Evolutionary conservation across 345 rosid genomes (phyloP), one percentile per base, ranked within the genome.

Genomic region (Nephelium lappaceum): DNA sequence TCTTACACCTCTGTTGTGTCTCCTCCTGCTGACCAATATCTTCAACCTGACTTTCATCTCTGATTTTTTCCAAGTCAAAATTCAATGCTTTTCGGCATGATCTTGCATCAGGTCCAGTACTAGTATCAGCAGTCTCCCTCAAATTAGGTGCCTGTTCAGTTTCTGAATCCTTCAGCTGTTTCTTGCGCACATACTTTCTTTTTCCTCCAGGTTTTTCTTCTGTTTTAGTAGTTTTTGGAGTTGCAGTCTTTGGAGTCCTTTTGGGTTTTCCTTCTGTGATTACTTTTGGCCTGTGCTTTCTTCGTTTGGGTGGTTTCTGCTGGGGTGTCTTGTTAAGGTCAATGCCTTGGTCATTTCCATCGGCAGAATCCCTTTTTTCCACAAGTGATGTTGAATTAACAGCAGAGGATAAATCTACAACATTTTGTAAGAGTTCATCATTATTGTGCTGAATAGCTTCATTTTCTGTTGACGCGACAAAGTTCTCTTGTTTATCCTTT

Each of bases 251-350:
- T 60, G 83, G 82, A 49, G 85, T 77, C 78, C 83, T 86, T 63
- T 82, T 87, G 69, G 88, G 86, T 83, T 90, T 89, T 76, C 86
- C 93, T 87, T 93, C 93, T 75, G 6, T 64, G 23, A 89, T 49
- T 72, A 93, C 98, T 84, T 93, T 95, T 2, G 98, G 97, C 88
- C 94, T 89, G 88, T 90, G 90, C 86, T 92, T 95, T 83, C 76
- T 93, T 82, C 89, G 79, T 82, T 87, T 93, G 25, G 91, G 86
- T 58, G 83, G 80, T 83, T 89, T 91, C 86, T 80, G 85, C 71
- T 89, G 89, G 7, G 98, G 98, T 39, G 93, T 91, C 78, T 75
- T 79, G 72, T 95, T 93, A 70, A 92, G 91, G 81, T 92, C 97
- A 64, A 91, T 85, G 74, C 80, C 86, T 81, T 66, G 84, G 23